phyloP scores from a whole-genome alignment of 2,329 filamentous ascomycete genomes.

The Aspergillus sp. region DNA sequence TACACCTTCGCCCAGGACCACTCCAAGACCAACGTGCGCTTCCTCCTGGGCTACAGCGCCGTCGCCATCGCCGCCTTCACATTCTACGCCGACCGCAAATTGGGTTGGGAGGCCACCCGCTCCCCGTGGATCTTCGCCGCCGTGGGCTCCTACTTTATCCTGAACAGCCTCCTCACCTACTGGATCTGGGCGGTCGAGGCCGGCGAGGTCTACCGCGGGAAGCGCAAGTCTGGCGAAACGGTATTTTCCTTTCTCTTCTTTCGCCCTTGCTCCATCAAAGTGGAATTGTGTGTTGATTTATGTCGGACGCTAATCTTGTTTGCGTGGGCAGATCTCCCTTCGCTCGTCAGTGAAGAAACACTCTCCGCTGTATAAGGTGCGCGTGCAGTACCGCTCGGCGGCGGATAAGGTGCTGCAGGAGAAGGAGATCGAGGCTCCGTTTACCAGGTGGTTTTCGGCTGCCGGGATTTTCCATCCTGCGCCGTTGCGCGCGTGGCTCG shows the following conservation, averaged over 20 bases:
- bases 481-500: conserved; percentile 62
- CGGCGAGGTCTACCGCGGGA: conserved; percentile 77
- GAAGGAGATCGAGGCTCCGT: conserved; percentile 54
- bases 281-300: neutral
- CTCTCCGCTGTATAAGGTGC: conserved; percentile 75
- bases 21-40: conserved; percentile 74
- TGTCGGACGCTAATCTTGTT: conserved; percentile 2
- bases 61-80: conserved; percentile 77
- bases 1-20: conserved; percentile 74
- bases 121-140: conserved; percentile 71
- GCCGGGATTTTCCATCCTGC: conserved; percentile 61
- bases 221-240: conserved; percentile 66
- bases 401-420: conserved; percentile 41
- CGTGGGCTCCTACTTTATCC: conserved; percentile 72
- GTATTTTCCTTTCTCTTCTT: conserved; percentile 26
- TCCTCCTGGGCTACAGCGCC: conserved; percentile 78
- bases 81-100: conserved; percentile 88
- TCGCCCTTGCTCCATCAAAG: neutral
- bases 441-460: conserved; percentile 59
- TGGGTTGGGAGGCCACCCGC: conserved; percentile 86
- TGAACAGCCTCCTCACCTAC: conserved; percentile 75
- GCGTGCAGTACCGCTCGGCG: conserved; percentile 51
- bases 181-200: conserved; percentile 87
- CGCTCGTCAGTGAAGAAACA: conserved; percentile 73
- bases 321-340: conserved; percentile 63